These are phyloP conservation scores for Penicillium dipodomyicola DNA, from an alignment of 495 filamentous ascomycete genomes.

Conservation along the genomic window DNA sequence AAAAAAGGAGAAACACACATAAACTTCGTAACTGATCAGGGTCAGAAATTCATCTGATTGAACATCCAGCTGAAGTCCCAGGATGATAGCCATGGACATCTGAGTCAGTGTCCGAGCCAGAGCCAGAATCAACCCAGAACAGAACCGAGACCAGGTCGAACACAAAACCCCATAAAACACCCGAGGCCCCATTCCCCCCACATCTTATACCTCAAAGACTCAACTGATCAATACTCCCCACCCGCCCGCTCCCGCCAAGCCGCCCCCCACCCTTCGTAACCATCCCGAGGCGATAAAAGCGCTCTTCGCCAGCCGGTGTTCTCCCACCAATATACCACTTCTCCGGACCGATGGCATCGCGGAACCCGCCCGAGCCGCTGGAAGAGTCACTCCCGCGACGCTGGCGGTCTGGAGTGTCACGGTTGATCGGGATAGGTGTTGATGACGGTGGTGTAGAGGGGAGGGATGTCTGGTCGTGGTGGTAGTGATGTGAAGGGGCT, in stretches of 20 bases:
- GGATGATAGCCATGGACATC: neutral
- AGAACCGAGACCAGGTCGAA: neutral
- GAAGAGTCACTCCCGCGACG: slow-evolving; percentile 71
- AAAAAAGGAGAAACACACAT: neutral
- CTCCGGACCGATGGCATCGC: slow-evolving; percentile 72
- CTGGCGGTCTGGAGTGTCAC: slow-evolving; percentile 34
- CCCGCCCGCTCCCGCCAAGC: slow-evolving; percentile 54
- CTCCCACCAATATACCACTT: slow-evolving; percentile 88
- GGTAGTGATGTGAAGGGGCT: slow-evolving; percentile 15
- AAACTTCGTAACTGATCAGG: neutral
- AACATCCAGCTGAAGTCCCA: neutral
- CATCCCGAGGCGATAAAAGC: slow-evolving; percentile 74
- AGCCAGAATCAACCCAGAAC: neutral
- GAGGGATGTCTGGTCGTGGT: slow-evolving; percentile 15
- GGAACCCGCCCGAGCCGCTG: slow-evolving; percentile 71
- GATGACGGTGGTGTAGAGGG: slow-evolving; percentile 15
- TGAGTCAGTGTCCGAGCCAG: neutral
- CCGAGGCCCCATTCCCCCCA: neutral
- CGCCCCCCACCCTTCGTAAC: slow-evolving; percentile 51
- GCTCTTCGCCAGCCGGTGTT: slow-evolving; percentile 81
- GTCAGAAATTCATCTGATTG: neutral
- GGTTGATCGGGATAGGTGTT: slow-evolving; percentile 41
- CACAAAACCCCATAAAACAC: neutral
- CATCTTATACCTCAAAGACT: slow-evolving; percentile 47
- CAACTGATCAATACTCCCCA: slow-evolving; percentile 61